A percentile compares a stretch with the other conserved stretches of the same genome.
Conservation (phyloP, 257 asterid genomes). For the Dorcoceras hygrometricum region DNA sequence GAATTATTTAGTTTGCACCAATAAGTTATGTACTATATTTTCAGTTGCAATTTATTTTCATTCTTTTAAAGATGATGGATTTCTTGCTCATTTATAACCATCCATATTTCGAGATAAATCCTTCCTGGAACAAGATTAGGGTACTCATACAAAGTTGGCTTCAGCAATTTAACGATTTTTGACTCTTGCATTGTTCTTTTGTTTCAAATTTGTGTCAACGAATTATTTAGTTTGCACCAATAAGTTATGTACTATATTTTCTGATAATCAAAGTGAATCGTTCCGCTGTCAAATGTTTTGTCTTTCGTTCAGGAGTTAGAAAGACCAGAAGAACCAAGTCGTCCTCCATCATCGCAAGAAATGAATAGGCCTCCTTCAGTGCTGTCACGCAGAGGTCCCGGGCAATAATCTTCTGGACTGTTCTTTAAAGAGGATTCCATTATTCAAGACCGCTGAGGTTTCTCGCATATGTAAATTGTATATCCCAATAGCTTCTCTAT, state of each 20-base stretch:
- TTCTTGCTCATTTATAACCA: not conserved
- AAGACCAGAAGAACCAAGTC: conserved; percentile 55
- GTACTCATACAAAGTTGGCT: not conserved
- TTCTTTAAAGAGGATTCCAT: conserved; percentile 29
- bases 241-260: not conserved
- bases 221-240: not conserved
- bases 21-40: no score
- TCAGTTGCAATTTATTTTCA: not conserved
- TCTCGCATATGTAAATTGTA: conserved; percentile 65
- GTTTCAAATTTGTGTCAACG: not conserved
- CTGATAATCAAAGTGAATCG: not conserved
- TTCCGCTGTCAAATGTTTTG: not conserved
- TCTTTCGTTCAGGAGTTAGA: conserved; percentile 56
- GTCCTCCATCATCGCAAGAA: conserved; percentile 44
- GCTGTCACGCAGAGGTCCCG: conserved; percentile 60
- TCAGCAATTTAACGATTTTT: not conserved
- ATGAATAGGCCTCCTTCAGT: conserved; percentile 58
- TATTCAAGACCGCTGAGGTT: conserved; percentile 27
- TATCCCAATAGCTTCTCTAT: conserved; percentile 59
- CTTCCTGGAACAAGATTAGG: not conserved
- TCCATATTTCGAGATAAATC: not conserved
- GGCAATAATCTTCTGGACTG: conserved; percentile 39
- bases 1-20: not conserved
- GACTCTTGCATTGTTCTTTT: not conserved
- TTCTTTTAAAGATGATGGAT: not conserved